These are phyloP conservation scores for Chrysoporthe cubensis DNA, from an alignment of 2,329 filamentous ascomycete genomes.

Conservation along the genomic window DNA sequence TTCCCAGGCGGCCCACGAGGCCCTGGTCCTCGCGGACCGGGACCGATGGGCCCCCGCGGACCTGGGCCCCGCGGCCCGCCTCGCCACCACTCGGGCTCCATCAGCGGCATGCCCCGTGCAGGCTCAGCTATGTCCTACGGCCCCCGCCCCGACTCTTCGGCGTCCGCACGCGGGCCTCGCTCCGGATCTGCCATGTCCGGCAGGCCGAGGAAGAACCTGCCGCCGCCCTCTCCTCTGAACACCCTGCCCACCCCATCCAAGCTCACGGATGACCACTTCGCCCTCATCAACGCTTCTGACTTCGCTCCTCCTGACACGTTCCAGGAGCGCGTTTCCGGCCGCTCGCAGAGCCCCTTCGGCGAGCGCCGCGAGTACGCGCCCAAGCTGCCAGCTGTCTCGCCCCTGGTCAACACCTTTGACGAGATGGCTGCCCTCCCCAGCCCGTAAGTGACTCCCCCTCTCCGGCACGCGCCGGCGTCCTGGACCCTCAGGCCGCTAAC, in stretches of 20 bases:
- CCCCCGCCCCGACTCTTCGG: conserved; percentile 40
- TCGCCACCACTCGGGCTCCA: conserved; percentile 51
- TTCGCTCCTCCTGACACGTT: conserved; percentile 80
- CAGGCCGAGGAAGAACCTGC: conserved; percentile 52
- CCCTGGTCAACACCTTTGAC: conserved; percentile 81
- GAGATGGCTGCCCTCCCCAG: conserved; percentile 85
- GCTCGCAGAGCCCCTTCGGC: conserved; percentile 65
- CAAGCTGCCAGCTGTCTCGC: conserved; percentile 73
- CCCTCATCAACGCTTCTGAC: conserved; percentile 70
- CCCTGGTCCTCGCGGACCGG: conserved; percentile 33
- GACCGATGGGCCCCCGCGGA: conserved; percentile 22
- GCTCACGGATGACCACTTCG: conserved; percentile 80
- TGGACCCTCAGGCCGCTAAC: conserved; percentile 34
- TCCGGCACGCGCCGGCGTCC: not conserved
- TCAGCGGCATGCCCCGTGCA: conserved; percentile 57
- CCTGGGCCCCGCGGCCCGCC: conserved; percentile 31
- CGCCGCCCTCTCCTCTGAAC: conserved; percentile 73
- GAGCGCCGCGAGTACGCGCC: conserved; percentile 75
- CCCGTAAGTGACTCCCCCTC: conserved; percentile 68
- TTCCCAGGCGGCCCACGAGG: conserved; percentile 45
- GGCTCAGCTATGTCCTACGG: conserved; percentile 43
- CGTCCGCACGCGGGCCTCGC: conserved; percentile 47
- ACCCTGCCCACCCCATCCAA: conserved; percentile 85
- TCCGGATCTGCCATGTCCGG: conserved; percentile 52
- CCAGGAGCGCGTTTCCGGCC: conserved; percentile 71